These are phyloP conservation scores for Musa itinerans DNA, from an alignment of 176 grass and related monocot species.

Conservation along the genomic window DNA sequence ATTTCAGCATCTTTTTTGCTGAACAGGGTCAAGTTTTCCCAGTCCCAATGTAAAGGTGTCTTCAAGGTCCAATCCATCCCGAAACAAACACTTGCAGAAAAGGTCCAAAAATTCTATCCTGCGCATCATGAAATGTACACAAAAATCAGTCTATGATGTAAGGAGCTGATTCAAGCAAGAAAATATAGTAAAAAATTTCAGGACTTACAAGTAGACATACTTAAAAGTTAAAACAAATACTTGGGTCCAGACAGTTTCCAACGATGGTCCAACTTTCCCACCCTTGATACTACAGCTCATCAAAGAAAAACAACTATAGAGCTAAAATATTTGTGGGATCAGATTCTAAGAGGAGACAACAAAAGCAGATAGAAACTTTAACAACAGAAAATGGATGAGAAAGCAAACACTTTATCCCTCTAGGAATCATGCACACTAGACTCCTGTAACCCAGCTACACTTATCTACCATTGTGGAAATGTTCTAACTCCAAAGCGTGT, in stretches of 20 bases:
- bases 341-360: neutral
- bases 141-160: neutral
- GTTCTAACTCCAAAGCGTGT: neutral
- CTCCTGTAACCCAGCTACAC: neutral
- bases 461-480: neutral
- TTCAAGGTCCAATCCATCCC: constrained; percentile 10
- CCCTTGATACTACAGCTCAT: neutral
- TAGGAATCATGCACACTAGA: no score
- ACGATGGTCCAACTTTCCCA: neutral
- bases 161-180: neutral
- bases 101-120: neutral
- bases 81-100: neutral
- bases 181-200: neutral
- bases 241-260: neutral
- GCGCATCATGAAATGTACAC: neutral
- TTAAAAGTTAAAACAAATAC: no score
- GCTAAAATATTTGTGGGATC: neutral
- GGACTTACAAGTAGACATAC: no score
- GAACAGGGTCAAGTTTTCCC: neutral
- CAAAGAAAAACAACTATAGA: neutral
- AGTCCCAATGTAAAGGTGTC: neutral
- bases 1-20: constrained; percentile 1
- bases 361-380: neutral
- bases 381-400: neutral
- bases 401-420: neutral